Percentiles rank a stretch among this genome's conserved stretches.
Conservation (phyloP, 345 rosid genomes). For the Raphanus raphanistrum region DNA sequence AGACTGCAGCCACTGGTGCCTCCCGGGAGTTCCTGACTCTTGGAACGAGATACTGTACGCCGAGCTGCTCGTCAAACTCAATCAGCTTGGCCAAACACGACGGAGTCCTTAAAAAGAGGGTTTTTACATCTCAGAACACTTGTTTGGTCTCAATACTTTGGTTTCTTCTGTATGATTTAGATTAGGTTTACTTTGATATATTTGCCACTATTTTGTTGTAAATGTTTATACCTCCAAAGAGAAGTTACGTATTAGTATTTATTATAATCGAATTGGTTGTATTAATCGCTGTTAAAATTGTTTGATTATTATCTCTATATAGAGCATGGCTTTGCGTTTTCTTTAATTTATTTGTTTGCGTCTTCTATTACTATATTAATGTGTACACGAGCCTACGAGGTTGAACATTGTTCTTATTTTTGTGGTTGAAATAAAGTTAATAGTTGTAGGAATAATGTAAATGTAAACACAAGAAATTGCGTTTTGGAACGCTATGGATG, state of each 20-base stretch:
- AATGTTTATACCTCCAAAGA: slow-evolving; percentile 28
- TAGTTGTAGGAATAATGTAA: not conserved
- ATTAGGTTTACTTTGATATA: too few species aligned
- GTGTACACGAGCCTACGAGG: not conserved
- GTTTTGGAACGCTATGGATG: not conserved
- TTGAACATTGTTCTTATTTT: not conserved
- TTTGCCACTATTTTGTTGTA: slow-evolving; percentile 22
- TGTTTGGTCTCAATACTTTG: slow-evolving; percentile 27
- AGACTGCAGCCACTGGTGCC: slow-evolving; percentile 97
- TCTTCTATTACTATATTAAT: too few species aligned
- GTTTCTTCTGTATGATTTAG: not conserved
- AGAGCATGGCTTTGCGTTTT: not conserved
- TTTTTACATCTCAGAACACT: not conserved
- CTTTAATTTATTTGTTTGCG: not conserved
- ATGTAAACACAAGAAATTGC: slow-evolving; percentile 20
- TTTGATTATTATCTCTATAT: not conserved
- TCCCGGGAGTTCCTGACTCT: slow-evolving; percentile 81
- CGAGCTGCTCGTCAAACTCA: slow-evolving; percentile 56
- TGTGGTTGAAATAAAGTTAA: not conserved
- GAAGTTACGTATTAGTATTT: slow-evolving; percentile 8
- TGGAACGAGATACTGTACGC: slow-evolving; percentile 91
- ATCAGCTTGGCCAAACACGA: slow-evolving; percentile 23
- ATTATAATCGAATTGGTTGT: not conserved
- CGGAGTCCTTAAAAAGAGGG: slow-evolving; percentile 17
- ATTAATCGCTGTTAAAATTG: not conserved